These are phyloP conservation scores for Geosmithia flava DNA, from an alignment of 2,329 filamentous ascomycete species.

Conservation along the genomic window DNA sequence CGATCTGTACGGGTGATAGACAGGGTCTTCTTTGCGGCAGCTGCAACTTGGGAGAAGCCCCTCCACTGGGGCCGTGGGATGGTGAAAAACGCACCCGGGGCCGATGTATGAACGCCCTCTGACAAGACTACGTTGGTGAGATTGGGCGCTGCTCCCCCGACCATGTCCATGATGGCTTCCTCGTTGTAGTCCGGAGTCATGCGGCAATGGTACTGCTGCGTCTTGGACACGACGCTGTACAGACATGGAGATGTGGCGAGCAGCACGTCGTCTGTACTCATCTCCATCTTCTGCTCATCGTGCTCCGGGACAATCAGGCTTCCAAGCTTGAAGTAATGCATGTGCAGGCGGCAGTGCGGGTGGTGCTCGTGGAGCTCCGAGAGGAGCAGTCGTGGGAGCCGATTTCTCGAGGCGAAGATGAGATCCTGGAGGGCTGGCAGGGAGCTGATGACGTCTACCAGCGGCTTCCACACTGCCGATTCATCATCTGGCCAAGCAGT, in stretches of 20 bases:
- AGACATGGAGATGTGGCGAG: constrained; percentile 3
- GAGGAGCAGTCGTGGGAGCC: constrained; percentile 1
- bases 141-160: not conserved
- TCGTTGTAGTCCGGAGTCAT: not conserved
- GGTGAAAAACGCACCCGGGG: too few species aligned
- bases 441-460: not conserved
- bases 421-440: constrained; percentile 1
- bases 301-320: not conserved
- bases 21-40: too few species aligned
- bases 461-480: constrained; percentile 1
- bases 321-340: constrained; percentile 1
- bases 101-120: too few species aligned
- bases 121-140: constrained; percentile 1
- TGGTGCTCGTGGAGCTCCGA: constrained; percentile 1
- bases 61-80: too few species aligned
- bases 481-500: constrained; percentile 2
- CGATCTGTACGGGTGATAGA: too few species aligned
- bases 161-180: constrained; percentile 2
- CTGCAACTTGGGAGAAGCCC: not conserved
- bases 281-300: not conserved
- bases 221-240: constrained; percentile 1
- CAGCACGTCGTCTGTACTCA: constrained; percentile 1
- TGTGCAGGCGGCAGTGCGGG: constrained; percentile 1
- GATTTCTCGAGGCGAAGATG: constrained; percentile 1
- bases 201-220: not conserved